Evolutionary conservation across 768 basidiomycete species (phyloP), one percentile per base, ranked within the genome.

Genomic region (Naganishia friedmannii): DNA sequence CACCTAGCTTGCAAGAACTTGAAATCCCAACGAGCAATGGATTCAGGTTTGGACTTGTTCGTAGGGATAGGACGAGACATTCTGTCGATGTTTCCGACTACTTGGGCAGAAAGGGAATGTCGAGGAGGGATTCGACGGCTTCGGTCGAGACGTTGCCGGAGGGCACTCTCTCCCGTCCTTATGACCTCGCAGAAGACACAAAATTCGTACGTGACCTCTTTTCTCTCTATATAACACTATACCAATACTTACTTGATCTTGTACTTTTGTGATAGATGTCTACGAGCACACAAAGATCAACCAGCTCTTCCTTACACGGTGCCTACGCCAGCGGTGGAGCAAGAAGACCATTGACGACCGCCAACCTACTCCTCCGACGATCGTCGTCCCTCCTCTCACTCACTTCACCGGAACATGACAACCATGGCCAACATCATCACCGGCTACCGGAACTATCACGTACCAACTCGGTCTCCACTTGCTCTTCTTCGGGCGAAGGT

Each of bases 391-490:
- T 45, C 17, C 28, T 26, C 37, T 63, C 60, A 1, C 26, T 63
- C 60, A 42, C 28, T 6, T 39, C 32, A 26, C 48, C 23, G 48
- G 48, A 51, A 51, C n/a, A 51, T 17, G 57, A 58, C 12, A 34
- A 26, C 2, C 6, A 42, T 15, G 23, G 46, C 26, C 42, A 17
- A 8, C 60, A 26, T 5, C n/a, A 42, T 15, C 39, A 63, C 26
- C 42, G 42, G 7, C 60, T 63, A 21, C 60, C 60, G 17, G 39
- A 63, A 42, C 60, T 63, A 42, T 63, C 60, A 26, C 60, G 60
- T 3, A 45, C 60, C 17, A 63, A 63, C 60, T 63, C 60, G 23
- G 60, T 42, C 26, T 46, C 60, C 4, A 63, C 60, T 21, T 58
- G 32, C 23, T 45, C 60, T 0, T 63, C 60, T 1, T n/a, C 15